A percentile compares a stretch with the other conserved stretches of the same genome.
These are phyloP conservation scores for Globisporangium polare DNA, from an alignment of 352 stramenopile species.

Conservation along the genomic window DNA sequence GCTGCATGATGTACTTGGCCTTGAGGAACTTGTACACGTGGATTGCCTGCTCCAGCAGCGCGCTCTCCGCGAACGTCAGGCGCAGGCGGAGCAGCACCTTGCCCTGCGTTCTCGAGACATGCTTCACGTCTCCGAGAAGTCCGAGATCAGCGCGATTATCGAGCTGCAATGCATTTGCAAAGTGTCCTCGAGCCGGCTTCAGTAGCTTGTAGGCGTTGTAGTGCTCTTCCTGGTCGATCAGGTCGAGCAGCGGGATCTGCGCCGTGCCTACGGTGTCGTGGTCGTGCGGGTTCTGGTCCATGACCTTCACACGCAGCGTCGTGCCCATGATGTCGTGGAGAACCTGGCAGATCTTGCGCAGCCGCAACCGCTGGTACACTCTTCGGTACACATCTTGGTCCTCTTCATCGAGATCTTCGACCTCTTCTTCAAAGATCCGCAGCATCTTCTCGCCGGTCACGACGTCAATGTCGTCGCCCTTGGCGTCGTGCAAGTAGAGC, in stretches of 20 bases:
- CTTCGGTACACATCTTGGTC: conserved; percentile 44
- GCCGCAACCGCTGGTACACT: conserved; percentile 48
- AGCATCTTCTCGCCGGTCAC: conserved; percentile 37
- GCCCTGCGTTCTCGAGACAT: conserved; percentile 17
- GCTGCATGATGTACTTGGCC: conserved; percentile 50
- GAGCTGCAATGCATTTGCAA: conserved; percentile 5
- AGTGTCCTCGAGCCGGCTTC: conserved; percentile 20
- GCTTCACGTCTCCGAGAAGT: background rate
- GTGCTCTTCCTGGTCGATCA: conserved; percentile 60
- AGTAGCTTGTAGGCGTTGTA: conserved; percentile 55
- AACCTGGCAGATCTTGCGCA: conserved; percentile 53
- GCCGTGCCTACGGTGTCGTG: conserved; percentile 53
- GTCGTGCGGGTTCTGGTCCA: conserved; percentile 44
- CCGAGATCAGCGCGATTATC: conserved; percentile 7
- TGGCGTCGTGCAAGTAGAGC: conserved; percentile 46
- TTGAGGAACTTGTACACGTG: conserved; percentile 62
- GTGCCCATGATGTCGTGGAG: conserved; percentile 63
- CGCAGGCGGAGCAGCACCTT: conserved; percentile 45
- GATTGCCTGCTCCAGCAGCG: conserved; percentile 63
- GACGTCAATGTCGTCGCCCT: conserved; percentile 34
- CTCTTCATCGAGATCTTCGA: conserved; percentile 58
- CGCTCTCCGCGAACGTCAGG: conserved; percentile 53
- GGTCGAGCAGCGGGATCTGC: conserved; percentile 59
- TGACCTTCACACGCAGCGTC: conserved; percentile 48
- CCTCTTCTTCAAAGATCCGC: conserved; percentile 58